Base-by-base conservation (phyloP, 2,329 filamentous ascomycete species). In the Alternaria solani region DNA sequence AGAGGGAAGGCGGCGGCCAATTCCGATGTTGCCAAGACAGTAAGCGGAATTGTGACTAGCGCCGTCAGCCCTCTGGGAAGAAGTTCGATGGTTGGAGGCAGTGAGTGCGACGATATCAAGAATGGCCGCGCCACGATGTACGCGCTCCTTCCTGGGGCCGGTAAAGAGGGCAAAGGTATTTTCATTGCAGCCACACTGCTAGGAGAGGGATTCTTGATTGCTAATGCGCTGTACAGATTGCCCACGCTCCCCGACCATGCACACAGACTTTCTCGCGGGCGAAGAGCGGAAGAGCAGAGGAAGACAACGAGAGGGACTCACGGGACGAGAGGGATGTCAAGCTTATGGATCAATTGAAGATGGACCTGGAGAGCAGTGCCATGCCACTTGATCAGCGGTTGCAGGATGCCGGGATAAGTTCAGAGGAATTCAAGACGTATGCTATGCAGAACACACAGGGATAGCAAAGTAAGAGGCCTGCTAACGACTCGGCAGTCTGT, bases 71-170 rank as follows among this genome's bases (percentile, higher is more conserved):
- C 36, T 44, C 28, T 42, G 68, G 68, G 59, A 66, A 67, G 65
- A 72, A 68, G 63, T 68, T 70, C 55, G 41, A 65, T 56, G 55
- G 55, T 54, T 53, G 36, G 44, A 48, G 20, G 51, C 59, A 55
- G 38, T 43, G 57, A 52, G 55, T 52, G 64, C 59, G 57, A 62
- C 55, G 61, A 62, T 66, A 68, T 67, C 67, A 70, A 65, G 61
- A 58, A 84, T 84, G 82, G 79, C 82, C 57, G 71, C 76, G 61
- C 80, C 81, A 55, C 70, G 78, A 65, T 81, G 79, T 75, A 69
- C 78, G 64, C 75, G 81, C 70, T 80, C 81, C 51, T 75, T 83
- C 7, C 65, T 81, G 62, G 76, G 78, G 64, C 73, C 79, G 18
- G 73, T 75, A 26, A 83, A 82, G 73, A 75, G 81, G 64, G 65